Conservation (phyloP, 352 stramenopile species). For the Saprolegnia parasitica region DNA sequence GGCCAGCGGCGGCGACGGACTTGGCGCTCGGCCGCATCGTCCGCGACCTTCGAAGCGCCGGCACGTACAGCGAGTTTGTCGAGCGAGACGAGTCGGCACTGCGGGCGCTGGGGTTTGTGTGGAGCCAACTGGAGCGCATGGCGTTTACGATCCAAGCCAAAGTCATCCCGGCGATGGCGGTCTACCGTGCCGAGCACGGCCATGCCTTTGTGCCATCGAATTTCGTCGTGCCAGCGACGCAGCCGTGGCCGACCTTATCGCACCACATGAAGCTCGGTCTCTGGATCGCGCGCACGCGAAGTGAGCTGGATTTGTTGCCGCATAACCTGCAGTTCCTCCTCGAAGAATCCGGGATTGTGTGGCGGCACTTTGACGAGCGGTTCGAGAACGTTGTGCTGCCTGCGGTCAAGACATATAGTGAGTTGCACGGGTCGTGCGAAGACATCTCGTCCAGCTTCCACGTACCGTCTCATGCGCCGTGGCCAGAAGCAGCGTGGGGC, state of each 20-base stretch:
- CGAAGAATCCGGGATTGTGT: slow-evolving; percentile 61
- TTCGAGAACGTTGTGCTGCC: slow-evolving; percentile 63
- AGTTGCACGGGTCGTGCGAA: slow-evolving; percentile 47
- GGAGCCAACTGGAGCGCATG: slow-evolving; percentile 69
- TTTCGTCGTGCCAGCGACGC: slow-evolving; percentile 61
- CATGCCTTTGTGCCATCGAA: slow-evolving; percentile 52
- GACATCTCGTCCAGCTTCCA: slow-evolving; percentile 71
- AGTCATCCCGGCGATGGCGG: slow-evolving; percentile 53
- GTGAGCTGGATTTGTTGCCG: slow-evolving; percentile 42
- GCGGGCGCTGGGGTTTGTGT: slow-evolving; percentile 89
- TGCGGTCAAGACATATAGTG: slow-evolving; percentile 55
- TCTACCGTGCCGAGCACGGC: slow-evolving; percentile 45
- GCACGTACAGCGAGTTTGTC: slow-evolving; percentile 77
- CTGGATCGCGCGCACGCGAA: slow-evolving; percentile 66
- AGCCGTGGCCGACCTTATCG: slow-evolving; percentile 46
- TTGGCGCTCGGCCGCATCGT: slow-evolving; percentile 87
- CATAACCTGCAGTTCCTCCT: slow-evolving; percentile 44
- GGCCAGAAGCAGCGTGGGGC: slow-evolving; percentile 54
- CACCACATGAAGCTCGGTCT: slow-evolving; percentile 61
- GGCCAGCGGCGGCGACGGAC: slow-evolving; percentile 77
- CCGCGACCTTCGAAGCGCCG: slow-evolving; percentile 82
- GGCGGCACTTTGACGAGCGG: slow-evolving; percentile 64
- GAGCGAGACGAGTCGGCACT: slow-evolving; percentile 64
- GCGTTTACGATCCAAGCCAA: slow-evolving; percentile 49
- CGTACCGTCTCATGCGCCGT: slow-evolving; percentile 55